Conservation (phyloP, 2,329 filamentous ascomycete species). For the Calycina herbarum region DNA sequence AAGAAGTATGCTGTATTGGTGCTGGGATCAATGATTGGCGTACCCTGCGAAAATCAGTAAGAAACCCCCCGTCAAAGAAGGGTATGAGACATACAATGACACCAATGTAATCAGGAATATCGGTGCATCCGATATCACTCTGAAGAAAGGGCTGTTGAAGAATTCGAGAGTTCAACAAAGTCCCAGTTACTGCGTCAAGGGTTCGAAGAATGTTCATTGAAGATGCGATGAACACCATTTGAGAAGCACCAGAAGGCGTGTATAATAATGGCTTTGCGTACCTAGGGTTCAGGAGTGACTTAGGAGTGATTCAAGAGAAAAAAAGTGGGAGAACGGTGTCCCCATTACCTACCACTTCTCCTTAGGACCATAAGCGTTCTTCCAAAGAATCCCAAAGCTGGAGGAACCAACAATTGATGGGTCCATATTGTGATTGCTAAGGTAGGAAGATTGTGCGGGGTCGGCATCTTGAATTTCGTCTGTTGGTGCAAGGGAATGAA, state of each 20-base stretch:
- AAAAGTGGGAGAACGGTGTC: no score
- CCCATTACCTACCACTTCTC: conserved; percentile 34
- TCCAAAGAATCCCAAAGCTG: conserved; percentile 42
- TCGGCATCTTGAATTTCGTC: conserved; percentile 35
- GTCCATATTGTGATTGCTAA: conserved; percentile 45
- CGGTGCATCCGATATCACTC: conserved; percentile 39
- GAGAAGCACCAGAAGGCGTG: conserved; percentile 41
- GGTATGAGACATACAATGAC: conserved; percentile 31
- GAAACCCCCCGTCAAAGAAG: not conserved
- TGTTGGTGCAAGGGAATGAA: conserved; percentile 16
- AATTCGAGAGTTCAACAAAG: conserved; percentile 40
- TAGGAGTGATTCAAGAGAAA: no score
- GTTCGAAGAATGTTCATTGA: conserved; percentile 43
- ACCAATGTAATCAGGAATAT: conserved; percentile 43
- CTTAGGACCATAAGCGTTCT: conserved; percentile 34
- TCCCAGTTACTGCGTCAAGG: conserved; percentile 44
- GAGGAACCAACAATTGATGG: conserved; percentile 39
- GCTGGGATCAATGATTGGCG: conserved; percentile 40
- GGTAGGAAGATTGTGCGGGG: conserved; percentile 41
- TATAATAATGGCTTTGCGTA: conserved; percentile 47
- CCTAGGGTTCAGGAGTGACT: no score
- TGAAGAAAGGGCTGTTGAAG: conserved; percentile 42
- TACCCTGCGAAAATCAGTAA: conserved; percentile 28
- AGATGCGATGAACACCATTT: conserved; percentile 43
- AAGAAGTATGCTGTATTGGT: conserved; percentile 42